Conservation (phyloP, 1,284 basidiomycete species). For the Moesziomyces antarcticus region DNA sequence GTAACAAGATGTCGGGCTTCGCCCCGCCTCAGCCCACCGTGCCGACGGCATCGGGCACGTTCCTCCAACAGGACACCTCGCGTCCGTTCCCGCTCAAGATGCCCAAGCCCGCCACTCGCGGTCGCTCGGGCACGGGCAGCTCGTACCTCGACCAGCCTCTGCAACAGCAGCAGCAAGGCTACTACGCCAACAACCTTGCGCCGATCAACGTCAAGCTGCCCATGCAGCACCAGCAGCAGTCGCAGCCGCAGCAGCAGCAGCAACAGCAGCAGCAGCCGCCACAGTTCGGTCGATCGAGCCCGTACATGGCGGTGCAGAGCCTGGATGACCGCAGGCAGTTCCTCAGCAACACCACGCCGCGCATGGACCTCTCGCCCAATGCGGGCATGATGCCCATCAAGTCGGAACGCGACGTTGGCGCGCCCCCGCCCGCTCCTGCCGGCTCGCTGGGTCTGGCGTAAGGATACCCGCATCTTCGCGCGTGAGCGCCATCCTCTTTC, state of each 20-base stretch:
- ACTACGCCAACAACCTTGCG: constrained; percentile 25
- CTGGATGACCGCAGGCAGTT: constrained; percentile 26
- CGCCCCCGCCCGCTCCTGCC: constrained; percentile 25
- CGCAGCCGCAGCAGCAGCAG: constrained; percentile 14
- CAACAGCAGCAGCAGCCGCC: constrained; percentile 18
- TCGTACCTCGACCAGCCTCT: constrained; percentile 34
- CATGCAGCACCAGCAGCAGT: constrained; percentile 4
- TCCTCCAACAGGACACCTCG: constrained; percentile 33
- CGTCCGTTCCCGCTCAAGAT: constrained; percentile 50
- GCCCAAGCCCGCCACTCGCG: constrained; percentile 36
- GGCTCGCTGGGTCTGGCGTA: constrained; percentile 43
- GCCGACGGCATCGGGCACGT: constrained; percentile 20
- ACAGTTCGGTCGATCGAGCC: constrained; percentile 21
- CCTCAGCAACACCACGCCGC: constrained; percentile 15
- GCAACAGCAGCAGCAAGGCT: constrained; percentile 3
- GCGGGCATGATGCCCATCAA: constrained; percentile 24
- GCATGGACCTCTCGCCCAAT: constrained; percentile 27
- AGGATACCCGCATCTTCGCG: not conserved
- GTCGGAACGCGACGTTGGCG: constrained; percentile 23
- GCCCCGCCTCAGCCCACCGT: constrained; percentile 42
- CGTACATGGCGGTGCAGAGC: constrained; percentile 27
- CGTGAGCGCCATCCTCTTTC: not conserved
- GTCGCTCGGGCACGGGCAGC: constrained; percentile 30
- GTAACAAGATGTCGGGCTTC: constrained; percentile 31
- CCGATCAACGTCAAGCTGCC: constrained; percentile 29